Base-by-base conservation (phyloP, 2,329 filamentous ascomycete species). In the Ceratocystis eucalypticola region DNA sequence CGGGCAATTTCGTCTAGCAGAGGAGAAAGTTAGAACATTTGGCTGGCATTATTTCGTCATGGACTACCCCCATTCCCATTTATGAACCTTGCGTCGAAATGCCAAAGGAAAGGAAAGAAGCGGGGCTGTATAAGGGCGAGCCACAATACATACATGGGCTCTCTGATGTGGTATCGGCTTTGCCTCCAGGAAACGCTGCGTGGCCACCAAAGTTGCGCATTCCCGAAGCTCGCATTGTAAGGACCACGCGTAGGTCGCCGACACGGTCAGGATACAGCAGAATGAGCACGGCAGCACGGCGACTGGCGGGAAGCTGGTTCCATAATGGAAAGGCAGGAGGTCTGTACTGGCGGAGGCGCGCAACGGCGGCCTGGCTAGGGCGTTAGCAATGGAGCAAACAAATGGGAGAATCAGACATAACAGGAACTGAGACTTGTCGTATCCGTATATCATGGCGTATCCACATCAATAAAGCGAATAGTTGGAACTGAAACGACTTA, bases 201-300 rank as follows among this genome's bases (percentile, higher is more conserved):
- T 96, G 91, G 28, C 91, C 91, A n/a, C 88, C 89, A 76, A 86
- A 88, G 71, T 79, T 87, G 67, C 85, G 78, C 70, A 88, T 74
- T 53, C 78, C 84, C 20, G 83, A 80, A 17, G 85, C 84, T 63
- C 85, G 82, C 82, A 88, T 87, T 17, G 85, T 88, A 68, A 88
- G 80, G 41, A 88, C 85, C 63, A 88, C 84, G 20, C 84, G 83
- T 68, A 97, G 78, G 70, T 96, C 88, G 50, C 93, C 93, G 69
- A 82, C 80, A 55, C 83, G 82, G 75, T 96, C 93, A 45, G 91
- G 90, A 74, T 94, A 96, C 1, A 97, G 82, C 64, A 97, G 81
- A 62, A 97, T 82, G 65, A 97, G 78, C 50, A 97, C 93, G 28
- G 93, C 92, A 15, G 93, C 93, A 70, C 91, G 85, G 69, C 89